These are phyloP conservation scores for Linderina pennispora DNA, from an alignment of 192 early-diverging fungal species.

Conservation along the genomic window DNA sequence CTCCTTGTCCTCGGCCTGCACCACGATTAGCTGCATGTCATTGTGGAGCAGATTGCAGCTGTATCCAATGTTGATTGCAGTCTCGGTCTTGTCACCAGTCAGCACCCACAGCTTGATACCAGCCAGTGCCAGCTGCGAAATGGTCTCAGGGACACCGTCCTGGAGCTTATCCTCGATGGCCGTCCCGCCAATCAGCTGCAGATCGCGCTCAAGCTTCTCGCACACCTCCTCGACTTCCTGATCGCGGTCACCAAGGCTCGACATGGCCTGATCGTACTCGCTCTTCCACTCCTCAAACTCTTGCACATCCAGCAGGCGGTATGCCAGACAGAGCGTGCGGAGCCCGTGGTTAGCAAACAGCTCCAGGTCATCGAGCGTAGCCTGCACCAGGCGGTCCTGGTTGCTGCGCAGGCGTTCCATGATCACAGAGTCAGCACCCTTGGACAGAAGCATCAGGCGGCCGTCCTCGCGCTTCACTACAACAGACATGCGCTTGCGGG, in stretches of 20 bases:
- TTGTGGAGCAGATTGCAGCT: constrained; percentile 82
- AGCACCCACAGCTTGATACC: constrained; percentile 96
- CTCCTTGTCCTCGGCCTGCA: constrained; percentile 54
- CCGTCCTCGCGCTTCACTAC: constrained; percentile 73
- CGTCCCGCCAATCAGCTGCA: constrained; percentile 89
- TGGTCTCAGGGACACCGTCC: constrained; percentile 94
- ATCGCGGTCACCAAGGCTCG: constrained; percentile 74
- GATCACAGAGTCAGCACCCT: constrained; percentile 95
- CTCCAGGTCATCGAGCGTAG: constrained; percentile 73
- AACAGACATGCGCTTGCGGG: constrained; percentile 95
- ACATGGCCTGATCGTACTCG: constrained; percentile 67
- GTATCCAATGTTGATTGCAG: constrained; percentile 96
- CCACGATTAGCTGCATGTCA: constrained; percentile 79
- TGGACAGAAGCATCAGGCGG: constrained; percentile 75
- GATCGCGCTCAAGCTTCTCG: constrained; percentile 70
- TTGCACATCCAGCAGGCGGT: constrained; percentile 61
- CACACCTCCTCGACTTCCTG: constrained; percentile 68
- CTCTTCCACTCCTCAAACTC: constrained; percentile 67
- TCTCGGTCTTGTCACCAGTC: constrained; percentile 97
- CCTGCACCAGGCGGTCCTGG: constrained; percentile 64
- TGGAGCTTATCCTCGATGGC: constrained; percentile 98
- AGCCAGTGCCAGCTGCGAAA: constrained; percentile 72
- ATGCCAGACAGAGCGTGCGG: constrained; percentile 84
- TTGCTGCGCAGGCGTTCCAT: constrained; percentile 67
- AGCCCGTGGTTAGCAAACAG: constrained; percentile 73